Evolutionary conservation across 2,329 filamentous ascomycete species (phyloP), one percentile per base, ranked within the genome.

Genomic region (Cryoendolithus antarcticus): DNA sequence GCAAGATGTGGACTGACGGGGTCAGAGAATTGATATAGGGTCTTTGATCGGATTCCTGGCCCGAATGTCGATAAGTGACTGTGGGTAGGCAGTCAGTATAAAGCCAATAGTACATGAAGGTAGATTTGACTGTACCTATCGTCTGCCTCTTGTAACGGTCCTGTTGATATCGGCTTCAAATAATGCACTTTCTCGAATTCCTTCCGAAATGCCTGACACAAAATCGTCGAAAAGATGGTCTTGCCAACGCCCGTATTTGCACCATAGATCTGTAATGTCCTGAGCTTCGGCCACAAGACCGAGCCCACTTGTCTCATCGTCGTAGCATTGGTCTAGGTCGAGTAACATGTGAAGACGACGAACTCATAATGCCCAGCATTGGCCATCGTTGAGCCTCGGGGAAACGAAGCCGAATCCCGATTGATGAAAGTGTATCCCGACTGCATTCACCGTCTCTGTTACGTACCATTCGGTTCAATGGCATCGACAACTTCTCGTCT

Each of bases 231-330:
- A 42, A 86, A 72, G 27, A 93, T 74, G 0, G 85, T 93, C 66
- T 93, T 93, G 47, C 85, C 85, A 19, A 91, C 82, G 48, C 83
- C 76, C 0, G 85, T 91, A 52, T 89, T 91, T 34, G 85, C 82
- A 21, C 85, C 85, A 52, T 82, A 93, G 30, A 93, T 66, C 59
- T 91, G 84, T 49, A 83, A 74, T 9, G 75, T 69, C 44, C 76
- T 74, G 39, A 88, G 66, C 6, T 72, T 74, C 44, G 78, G 75
- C 74, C 78, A 84, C 30, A 86, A 66, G 35, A 76, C 66, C 38
- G 76, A 70, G 35, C 74, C 69, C 37, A 76, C 61, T 19, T 72
- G 71, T 52, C 57, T 59, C 64, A 66, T 65, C 30, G 39, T 42
- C 7, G 24, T 27, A 27, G 24, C 24, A 27, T 27, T 19, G 15